Base-by-base conservation (phyloP, 345 rosid species). In the Eucalyptus erythrocorys region DNA sequence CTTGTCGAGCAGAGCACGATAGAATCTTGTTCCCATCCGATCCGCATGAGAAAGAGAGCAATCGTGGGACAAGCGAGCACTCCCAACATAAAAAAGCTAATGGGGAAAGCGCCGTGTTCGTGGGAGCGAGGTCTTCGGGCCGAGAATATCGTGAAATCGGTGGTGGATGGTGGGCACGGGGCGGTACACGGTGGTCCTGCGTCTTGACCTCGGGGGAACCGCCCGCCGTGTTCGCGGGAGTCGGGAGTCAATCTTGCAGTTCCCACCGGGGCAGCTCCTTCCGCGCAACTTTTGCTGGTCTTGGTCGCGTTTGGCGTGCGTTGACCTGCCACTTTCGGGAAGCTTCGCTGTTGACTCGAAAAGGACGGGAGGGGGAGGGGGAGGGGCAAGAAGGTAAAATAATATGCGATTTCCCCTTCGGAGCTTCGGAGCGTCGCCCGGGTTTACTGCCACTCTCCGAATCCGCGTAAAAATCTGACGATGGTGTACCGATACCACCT, bases 281-380 rank as follows among this genome's bases (percentile, higher is more conserved):
- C 82, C 0, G 47, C 82, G 27, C 47, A 5, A 11, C 82, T 21
- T 21, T 10, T 2, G 82, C 82, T 11, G 47, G 27, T 37, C 47
- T 26, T 26, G 61, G 61, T 55, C 61, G 15, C 21, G 27, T 7
- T 7, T 40, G 47, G 84, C 84, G 30, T 37, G 84, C 30, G 47
- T 76, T 21, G 84, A 40, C 84, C 47, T 21, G 5, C 45, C 9
- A 1, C 84, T 37, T 76, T 40, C 3, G 3, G 30, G 47, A 76
- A 37, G 30, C 47, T 76, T 76, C 84, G 0, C 47, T 5, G 32
- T 76, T 22, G 84, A 76, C 84, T 6, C 1, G 22, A 5, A 10
- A 40, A 40, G 3, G 45, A 0, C 0, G 0, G 14, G 14, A 8
- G 66, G 1, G 24, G 26, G 10, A 16, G 68, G 13, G 66, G 1